Evolutionary conservation across 1,284 basidiomycete species (phyloP).

Genomic region (Sporisorium exsertum): DNA sequence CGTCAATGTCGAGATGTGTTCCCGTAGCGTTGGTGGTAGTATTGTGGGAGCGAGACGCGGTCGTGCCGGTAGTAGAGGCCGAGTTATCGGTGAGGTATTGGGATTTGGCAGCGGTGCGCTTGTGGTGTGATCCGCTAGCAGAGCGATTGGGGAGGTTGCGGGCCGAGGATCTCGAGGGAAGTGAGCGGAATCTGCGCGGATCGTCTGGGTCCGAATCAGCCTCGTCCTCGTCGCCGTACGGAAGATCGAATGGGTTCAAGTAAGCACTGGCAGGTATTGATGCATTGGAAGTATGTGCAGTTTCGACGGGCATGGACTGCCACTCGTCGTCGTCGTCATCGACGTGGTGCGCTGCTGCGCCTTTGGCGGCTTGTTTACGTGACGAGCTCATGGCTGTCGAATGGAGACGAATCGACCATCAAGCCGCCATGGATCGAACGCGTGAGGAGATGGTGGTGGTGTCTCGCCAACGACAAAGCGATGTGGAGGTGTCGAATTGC

Average conservation of each 20-base stretch:
- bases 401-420: background rate
- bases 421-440: constrained; percentile 10
- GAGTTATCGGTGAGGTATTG: constrained; percentile 24
- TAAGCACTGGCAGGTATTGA: constrained; percentile 27
- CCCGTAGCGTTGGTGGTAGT: constrained; percentile 61
- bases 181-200: constrained; percentile 37
- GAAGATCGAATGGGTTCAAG: constrained; percentile 39
- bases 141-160: constrained; percentile 20
- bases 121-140: constrained; percentile 25
- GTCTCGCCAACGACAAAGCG: background rate
- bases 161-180: constrained; percentile 27
- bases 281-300: background rate
- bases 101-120: constrained; percentile 16
- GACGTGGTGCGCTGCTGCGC: background rate
- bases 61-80: constrained; percentile 8
- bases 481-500: constrained; percentile 9
- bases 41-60: constrained; percentile 14
- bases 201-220: constrained; percentile 51
- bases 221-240: constrained; percentile 45
- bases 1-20: constrained; percentile 63
- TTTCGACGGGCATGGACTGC: constrained; percentile 58
- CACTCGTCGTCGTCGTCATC: constrained; percentile 60
- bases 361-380: constrained; percentile 1
- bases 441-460: background rate
- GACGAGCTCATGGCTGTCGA: constrained; percentile 40